These are phyloP conservation scores for Mesotaenium endlicherianum DNA, from an alignment of 139 green algal genomes.

Conservation along the genomic window DNA sequence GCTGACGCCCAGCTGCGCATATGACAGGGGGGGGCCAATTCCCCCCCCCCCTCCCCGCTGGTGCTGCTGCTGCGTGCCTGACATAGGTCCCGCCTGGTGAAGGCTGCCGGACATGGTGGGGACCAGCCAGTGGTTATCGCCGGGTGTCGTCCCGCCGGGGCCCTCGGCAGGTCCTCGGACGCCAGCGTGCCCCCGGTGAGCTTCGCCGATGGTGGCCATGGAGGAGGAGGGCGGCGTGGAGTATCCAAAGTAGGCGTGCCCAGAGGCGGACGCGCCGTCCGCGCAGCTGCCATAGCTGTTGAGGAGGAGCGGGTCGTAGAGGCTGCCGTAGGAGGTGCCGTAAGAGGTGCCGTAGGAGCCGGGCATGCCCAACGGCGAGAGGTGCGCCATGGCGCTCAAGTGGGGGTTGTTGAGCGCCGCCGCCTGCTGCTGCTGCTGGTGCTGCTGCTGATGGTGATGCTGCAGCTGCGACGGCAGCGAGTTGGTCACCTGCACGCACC, in stretches of 20 bases:
- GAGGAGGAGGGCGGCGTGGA: neutral
- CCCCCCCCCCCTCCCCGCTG: neutral
- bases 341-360: neutral
- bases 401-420: neutral
- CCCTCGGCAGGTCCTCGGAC: too few species aligned
- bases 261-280: neutral
- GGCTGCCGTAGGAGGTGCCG: neutral
- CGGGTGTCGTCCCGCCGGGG: neutral
- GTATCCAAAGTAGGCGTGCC: neutral
- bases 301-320: neutral
- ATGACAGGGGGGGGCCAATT: too few species aligned
- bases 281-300: neutral
- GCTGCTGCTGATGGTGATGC: neutral
- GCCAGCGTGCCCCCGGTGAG: neutral
- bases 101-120: neutral
- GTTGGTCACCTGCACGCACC: neutral
- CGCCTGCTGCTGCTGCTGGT: constrained; percentile 8
- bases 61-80: too few species aligned
- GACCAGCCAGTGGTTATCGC: neutral
- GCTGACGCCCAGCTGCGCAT: constrained; percentile 7
- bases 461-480: neutral
- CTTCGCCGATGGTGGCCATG: neutral
- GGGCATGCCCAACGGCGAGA: neutral
- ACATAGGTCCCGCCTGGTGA: neutral
- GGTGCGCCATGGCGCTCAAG: neutral